Base-by-base conservation (phyloP, 352 stramenopile genomes). In the Globisporangium splendens region DNA sequence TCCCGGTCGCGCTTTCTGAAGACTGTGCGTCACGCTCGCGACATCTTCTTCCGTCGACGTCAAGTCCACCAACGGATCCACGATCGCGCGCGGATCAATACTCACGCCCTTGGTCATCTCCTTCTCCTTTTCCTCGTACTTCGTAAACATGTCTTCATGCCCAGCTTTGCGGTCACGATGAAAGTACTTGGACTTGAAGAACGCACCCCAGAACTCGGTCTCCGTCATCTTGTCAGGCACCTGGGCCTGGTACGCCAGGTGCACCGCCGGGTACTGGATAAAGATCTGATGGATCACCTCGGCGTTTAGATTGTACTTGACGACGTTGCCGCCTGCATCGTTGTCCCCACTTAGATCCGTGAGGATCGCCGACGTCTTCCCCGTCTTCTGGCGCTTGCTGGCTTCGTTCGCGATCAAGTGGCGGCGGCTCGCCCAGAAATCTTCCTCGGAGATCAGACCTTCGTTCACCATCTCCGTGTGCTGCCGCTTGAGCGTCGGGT, bases 231-330 rank as follows among this genome's bases (percentile, higher is more conserved):
- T 90, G 68, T 95, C 86, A 1, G 86, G 86, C 50, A 95, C 86
- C 65, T 93, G 86, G 31, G 70, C 76, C 63, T 91, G 71, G 66
- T 95, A 95, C 33, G 86, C 86, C 43, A 90, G 70, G 62, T 95
- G 85, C 56, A 95, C 84, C 2, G 85, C 83, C 43, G 86, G 86
- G 65, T 93, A 95, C 67, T 95, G 86, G 53, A 93, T 88, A 39
- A 95, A 95, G 57, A 95, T 95, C 70, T 95, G 86, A 59, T 95
- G 86, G 62, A 95, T 93, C 47, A 93, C 86, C 24, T 95, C 83
- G 1, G 84, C 83, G 46, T 95, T 95, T 49, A 95, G 67, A 43
- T 95, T 95, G 68, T 95, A 95, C 68, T 95, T 95, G 69, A 95
- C 79, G 24, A 89, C 79, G 41, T 93, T 89, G 12, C 82, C 80